phyloP scores from a whole-genome alignment of 495 filamentous ascomycete species.

The Penicillium tannophilum region DNA sequence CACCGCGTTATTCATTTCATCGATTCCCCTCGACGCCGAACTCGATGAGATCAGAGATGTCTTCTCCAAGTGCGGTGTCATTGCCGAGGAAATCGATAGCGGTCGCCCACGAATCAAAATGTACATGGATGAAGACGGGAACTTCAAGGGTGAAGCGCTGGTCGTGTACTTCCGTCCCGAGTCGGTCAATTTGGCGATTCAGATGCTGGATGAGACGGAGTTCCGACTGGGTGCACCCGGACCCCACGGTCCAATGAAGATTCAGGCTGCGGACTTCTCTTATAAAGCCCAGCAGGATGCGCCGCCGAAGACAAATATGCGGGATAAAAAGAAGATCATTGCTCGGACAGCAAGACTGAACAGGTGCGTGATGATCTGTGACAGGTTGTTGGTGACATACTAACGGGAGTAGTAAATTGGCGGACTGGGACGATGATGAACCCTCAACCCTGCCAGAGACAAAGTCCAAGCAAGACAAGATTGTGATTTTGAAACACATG shows the following conservation, averaged over 20 bases:
- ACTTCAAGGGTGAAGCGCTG: constrained; percentile 90
- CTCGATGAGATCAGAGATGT: constrained; percentile 77
- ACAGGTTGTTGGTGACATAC: constrained; percentile 9
- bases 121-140: constrained; percentile 78
- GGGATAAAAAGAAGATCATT: constrained; percentile 82
- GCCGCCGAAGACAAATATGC: constrained; percentile 54
- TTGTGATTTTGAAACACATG: constrained; percentile 91
- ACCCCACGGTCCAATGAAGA: constrained; percentile 67
- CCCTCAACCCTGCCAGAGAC: constrained; percentile 57
- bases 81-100: constrained; percentile 89
- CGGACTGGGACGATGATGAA: constrained; percentile 93
- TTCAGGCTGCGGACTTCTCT: constrained; percentile 81
- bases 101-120: constrained; percentile 88
- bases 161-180: constrained; percentile 94
- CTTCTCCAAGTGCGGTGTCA: constrained; percentile 89
- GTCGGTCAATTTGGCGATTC: constrained; percentile 84
- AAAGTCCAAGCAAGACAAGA: constrained; percentile 67
- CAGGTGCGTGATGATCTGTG: constrained; percentile 45
- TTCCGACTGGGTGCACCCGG: constrained; percentile 66
- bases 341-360: constrained; percentile 84
- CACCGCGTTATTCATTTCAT: constrained; percentile 87
- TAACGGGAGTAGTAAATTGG: constrained; percentile 65
- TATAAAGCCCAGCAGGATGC: constrained; percentile 75
- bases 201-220: constrained; percentile 87
- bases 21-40: constrained; percentile 74